Conservation (phyloP, 2,329 filamentous ascomycete species). For the Trichoderma atrobrunneum region DNA sequence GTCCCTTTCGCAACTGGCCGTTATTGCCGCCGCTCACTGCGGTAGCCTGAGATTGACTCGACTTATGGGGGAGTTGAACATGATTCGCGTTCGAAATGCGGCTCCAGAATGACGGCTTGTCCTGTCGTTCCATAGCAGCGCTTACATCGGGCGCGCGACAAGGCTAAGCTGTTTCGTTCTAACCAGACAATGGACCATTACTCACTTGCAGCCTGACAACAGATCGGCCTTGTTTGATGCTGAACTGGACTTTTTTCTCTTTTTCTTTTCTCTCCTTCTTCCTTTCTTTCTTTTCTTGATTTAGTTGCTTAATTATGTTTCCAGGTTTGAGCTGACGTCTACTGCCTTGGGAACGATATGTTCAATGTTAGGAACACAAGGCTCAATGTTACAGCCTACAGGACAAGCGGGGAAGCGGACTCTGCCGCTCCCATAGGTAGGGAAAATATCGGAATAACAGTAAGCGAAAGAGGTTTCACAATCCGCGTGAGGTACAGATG, state of each 20-base stretch:
- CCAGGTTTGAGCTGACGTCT: background rate
- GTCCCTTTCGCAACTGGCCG: background rate
- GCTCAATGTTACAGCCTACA: background rate
- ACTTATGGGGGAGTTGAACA: background rate
- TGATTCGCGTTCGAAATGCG: background rate
- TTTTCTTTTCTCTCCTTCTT: too few species aligned
- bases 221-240: background rate
- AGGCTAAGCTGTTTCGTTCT: too few species aligned
- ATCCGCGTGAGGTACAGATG: background rate
- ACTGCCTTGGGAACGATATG: background rate
- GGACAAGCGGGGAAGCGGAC: background rate
- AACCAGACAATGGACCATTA: background rate
- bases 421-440: background rate
- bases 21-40: background rate
- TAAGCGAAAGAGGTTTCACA: background rate
- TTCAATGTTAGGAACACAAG: background rate
- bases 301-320: background rate
- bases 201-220: background rate
- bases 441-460: background rate
- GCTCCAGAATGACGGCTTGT: background rate
- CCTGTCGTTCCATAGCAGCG: background rate
- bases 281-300: background rate
- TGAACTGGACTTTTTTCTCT: background rate
- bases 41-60: too few species aligned
- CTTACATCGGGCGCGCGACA: too few species aligned